Base-by-base conservation (phyloP, 129 eudicot genomes). In the Heracleum sosnowskyi region DNA sequence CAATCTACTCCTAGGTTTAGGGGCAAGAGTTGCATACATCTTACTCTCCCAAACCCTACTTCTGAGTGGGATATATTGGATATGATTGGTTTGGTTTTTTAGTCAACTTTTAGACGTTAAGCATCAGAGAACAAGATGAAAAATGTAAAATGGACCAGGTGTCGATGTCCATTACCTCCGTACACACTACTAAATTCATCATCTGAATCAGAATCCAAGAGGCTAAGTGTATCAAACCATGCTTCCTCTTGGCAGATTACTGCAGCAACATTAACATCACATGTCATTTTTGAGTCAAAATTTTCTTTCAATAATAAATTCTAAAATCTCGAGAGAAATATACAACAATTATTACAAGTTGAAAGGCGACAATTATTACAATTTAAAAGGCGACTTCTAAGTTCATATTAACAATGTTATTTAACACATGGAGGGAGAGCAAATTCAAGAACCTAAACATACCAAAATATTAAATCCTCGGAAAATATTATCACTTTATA, bases 141-240 rank as follows among this genome's bases (percentile, higher is more conserved):
- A 16, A 35, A 76, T 45, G 35, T 66, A 74, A 44, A 57, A 9
- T 11, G 4, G 44, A 10, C 66, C 53, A 78, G 55, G 71, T 76
- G 39, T 20, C 29, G 22, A 44, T 31, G 74, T 57, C 64, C 37
- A 73, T 90, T 90, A 95, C 99, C 78, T 75, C 78, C 78, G 15
- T 34, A 34, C 45, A 75, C 68, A 51, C 78, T 95, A 73, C 87
- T 82, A 79, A 87, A 95, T 31, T 92, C 99, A 62, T 95, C 99
- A 84, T 95, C 97, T 75, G 68, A 51, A 26, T 75, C 78, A 10
- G 68, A 75, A 12, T 51, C 78, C 31, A 75, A 8, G 45, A 75
- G 35, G 78, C 69, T 49, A 39, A 75, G 17, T 22, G 78, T 75
- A 33, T 75, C 78, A 75, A 92, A 92, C 96, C 96, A 95, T 86